Evolutionary conservation across 106 monocot genomes (phyloP), one percentile per base, ranked within the genome.

Genomic region (Dioscorea dumetorum): DNA sequence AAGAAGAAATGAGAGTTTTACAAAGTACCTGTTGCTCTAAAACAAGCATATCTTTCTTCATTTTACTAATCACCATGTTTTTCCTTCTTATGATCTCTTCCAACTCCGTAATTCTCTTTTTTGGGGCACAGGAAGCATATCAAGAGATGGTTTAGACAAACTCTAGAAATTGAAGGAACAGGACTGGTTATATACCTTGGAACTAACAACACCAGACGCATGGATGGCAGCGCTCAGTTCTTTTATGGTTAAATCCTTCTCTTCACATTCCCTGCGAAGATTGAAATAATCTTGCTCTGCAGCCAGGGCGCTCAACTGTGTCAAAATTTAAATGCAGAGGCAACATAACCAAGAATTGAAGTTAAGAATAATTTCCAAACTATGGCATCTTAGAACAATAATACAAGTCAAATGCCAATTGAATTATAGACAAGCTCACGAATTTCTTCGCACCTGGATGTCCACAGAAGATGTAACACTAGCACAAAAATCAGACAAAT

Each of bases 211-310:
- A 53, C 59, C 84, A 59, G 81, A 82, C 57, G 60, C 66, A 72
- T 87, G 41, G 34, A 75, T 77, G 64, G 74, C 77, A 67, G 76
- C 73, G 34, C 24, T 58, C 33, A 91, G 78, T 74, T 92, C 86
- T 54, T 89, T 82, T 73, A 97, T 97, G 21, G 65, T 79, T 2
- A 68, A 77, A 76, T 92, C 89, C 78, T 97, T 97, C 76, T 97
- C 89, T 76, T 92, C 84, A 22, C 86, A 92, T 64, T 89, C 91
- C 69, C 78, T 86, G 19, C 83, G 71, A 62, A 97, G 84, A 59
- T 97, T 89, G 67, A 82, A 97, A 31, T 78, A 72, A 15, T 89
- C 84, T 59, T 88, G 86, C 63, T 89, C 82, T 75, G 67, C 73
- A 32, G 85, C 91, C 24, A 91, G 67, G 63, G 76, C 52, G 34